Base-by-base conservation (phyloP, 1,139 yeast genomes). In the Candida sojae region DNA sequence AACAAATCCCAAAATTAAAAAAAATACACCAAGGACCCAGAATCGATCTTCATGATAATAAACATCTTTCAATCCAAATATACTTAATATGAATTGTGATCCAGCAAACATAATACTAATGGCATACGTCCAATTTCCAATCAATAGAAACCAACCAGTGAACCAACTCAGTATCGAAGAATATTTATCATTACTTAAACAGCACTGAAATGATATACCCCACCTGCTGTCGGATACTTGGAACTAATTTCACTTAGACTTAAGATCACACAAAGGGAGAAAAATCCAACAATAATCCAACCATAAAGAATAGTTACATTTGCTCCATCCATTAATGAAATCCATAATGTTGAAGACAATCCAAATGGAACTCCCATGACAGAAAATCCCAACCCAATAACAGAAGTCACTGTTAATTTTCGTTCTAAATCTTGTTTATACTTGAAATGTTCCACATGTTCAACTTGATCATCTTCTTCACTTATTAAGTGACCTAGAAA, bases 301-400 rank as follows among this genome's bases (percentile, higher is more conserved):
- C 93, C 93, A 64, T 84, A 82, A 41, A 86, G 67, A 44, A 86
- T 82, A 0, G 92, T 84, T 10, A 82, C 83, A 49, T 86, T 85
- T 0, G 89, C 89, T 6, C 93, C 93, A 62, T 86, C 87, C 21
- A 83, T 73, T 48, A 86, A 67, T 0, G 88, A 83, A 41, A 85
- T 84, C 64, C 86, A 81, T 59, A 86, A 70, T 0, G 90, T 85
- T 1, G 88, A 82, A 5, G 89, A 82, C 57, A 86, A 73, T 0
- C 92, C 91, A 61, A 86, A 77, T 0, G 91, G 92, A 0, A 88
- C 91, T 21, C 88, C 88, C 92, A 86, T 86, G 26, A 86, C 66
- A 1, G 90, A 83, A 60, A 86, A 85, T 1, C 93, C 91, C 29
- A 86, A 67, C 1, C 92, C 93, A 39, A 86, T 80, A 33, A 86